phyloP scores from a whole-genome alignment of 148 eudicot species.

The Camellia sinensis region DNA sequence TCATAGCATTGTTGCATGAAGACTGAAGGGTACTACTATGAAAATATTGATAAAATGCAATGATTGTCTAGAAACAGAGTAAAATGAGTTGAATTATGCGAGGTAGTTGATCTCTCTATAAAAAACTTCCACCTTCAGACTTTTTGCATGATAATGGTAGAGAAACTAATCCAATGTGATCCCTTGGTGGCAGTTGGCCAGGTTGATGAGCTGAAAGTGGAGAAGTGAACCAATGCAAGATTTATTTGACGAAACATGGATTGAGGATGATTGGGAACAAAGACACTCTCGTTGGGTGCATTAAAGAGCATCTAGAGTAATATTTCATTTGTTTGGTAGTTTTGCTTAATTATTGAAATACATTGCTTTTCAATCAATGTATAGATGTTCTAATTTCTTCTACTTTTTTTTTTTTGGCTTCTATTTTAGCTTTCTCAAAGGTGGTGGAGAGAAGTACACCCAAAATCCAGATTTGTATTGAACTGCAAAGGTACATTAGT shows the following conservation, averaged over 20 bases:
- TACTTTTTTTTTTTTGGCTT: background rate
- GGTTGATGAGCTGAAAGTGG: conserved; percentile 70
- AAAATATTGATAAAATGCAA: too few relatives aligned
- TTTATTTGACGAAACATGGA: conserved; percentile 72
- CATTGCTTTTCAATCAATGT: background rate
- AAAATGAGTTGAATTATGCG: too few relatives aligned
- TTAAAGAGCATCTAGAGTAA: conserved; percentile 69
- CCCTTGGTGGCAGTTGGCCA: conserved; percentile 45
- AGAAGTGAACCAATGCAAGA: conserved; percentile 51
- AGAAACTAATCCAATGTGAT: background rate
- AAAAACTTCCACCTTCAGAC: too few relatives aligned
- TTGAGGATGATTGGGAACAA: conserved; percentile 72
- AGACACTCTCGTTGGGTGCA: conserved; percentile 53
- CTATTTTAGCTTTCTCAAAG: conserved; percentile 47
- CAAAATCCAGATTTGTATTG: conserved; percentile 63
- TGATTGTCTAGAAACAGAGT: too few relatives aligned
- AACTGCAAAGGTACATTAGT: conserved; percentile 65
- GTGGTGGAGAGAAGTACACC: conserved; percentile 70
- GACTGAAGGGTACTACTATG: too few relatives aligned
- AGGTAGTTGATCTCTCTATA: too few relatives aligned
- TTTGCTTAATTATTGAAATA: background rate
- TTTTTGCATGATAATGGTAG: too few relatives aligned
- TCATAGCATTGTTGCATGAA: too few relatives aligned
- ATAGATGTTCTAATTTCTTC: background rate
- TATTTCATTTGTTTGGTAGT: conserved; percentile 2